Evolutionary conservation across 495 filamentous ascomycete species (phyloP), one percentile per base, ranked within the genome.

Genomic region (Xylaria curta): DNA sequence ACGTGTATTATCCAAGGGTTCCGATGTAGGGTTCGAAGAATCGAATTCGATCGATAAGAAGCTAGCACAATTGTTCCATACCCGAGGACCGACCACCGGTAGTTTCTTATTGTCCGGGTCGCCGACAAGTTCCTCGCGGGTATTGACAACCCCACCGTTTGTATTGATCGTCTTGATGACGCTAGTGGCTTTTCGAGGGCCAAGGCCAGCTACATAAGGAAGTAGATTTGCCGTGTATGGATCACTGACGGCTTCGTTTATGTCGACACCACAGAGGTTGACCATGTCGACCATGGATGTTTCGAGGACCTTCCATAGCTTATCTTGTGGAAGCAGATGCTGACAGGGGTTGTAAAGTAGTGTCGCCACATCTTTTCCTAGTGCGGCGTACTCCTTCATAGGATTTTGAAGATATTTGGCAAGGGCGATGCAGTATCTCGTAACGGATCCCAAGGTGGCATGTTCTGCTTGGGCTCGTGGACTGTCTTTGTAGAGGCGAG

Each of bases 241-340:
- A 76, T 97, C 92, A 31, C 82, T 85, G 42, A 97, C 89, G 12
- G 96, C 94, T 66, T 97, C 94, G 75, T 97, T 97, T 76, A 98
- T 90, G 73, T 98, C 92, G 26, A 99, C 94, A 71, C 96, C 96
- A 67, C 93, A 92, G 12, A 99, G 87, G 79, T 99, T 99, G 75
- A 99, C 96, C 90, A 97, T 97, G 76, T 99, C 97, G 6, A 98
- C 95, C 88, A 99, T 91, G 24, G 94, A 93, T 2, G 93, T 96
- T 75, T 98, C 96, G 26, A 99, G 87, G 68, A 94, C 88, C 78
- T 92, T 93, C 58, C 92, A 80, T 6, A 98, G 84, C 79, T 97
- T 92, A 3, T 98, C 95, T 64, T 92, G 90, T 0, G 94, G 89
- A 9, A 99, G 86, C 56, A 97, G 89, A 67, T 94, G 90, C 80